Conservation (phyloP, 345 rosid genomes). For the Lepidium africanum region DNA sequence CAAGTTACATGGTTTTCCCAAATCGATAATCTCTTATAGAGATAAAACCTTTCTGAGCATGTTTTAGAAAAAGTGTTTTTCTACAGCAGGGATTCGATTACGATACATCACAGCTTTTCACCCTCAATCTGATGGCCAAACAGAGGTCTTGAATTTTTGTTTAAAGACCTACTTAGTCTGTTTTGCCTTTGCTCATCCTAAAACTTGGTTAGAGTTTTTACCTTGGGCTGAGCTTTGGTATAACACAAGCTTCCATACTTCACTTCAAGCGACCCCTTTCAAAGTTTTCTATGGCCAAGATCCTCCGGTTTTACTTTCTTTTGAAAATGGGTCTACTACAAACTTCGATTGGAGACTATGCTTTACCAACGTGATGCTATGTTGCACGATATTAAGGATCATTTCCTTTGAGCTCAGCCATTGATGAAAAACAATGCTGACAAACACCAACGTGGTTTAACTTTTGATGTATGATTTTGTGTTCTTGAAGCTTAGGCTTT, state of each 20-base stretch:
- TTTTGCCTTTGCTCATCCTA: neutral
- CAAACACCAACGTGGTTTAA: too few species aligned
- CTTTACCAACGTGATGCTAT: too few species aligned
- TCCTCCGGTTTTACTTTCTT: too few species aligned
- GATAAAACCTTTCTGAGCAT: neutral
- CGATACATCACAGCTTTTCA: neutral
- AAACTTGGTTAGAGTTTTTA: neutral
- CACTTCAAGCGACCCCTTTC: rapidly evolving
- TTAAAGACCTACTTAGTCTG: neutral
- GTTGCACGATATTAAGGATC: too few species aligned
- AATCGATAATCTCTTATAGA: neutral
- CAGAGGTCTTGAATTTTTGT: neutral
- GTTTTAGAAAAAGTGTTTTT: too few species aligned
- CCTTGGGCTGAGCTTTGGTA: neutral
- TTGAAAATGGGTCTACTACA: too few species aligned
- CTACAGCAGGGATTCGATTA: too few species aligned
- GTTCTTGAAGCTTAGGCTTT: too few species aligned
- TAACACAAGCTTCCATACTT: neutral
- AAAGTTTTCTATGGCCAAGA: neutral
- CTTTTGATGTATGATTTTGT: too few species aligned
- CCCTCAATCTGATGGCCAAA: neutral
- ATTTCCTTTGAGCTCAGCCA: too few species aligned
- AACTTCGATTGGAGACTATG: too few species aligned
- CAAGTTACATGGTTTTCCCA: neutral
- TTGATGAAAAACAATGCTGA: too few species aligned